Base-by-base conservation (phyloP, 352 stramenopile genomes). In the Pythium apleroticum region DNA sequence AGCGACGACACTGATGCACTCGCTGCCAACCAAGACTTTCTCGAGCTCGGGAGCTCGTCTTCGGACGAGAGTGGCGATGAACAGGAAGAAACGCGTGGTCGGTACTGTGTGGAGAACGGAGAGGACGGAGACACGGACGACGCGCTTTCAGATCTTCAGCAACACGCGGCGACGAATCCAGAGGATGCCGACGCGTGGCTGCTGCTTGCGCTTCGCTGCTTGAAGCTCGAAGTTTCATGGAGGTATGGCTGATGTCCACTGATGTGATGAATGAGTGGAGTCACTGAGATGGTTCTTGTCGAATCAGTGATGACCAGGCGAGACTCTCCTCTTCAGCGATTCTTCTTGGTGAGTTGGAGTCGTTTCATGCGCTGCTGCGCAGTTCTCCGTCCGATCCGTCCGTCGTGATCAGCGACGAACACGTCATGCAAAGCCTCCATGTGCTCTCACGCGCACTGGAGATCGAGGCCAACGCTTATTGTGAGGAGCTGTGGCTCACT, bases 381-480 rank as follows among this genome's bases (percentile, higher is more conserved):
- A 20, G 25, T 12, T 12, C 45, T 12, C 1, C 14, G 20, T 61
- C 53, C 24, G 4, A 22, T 11, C 10, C 30, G 10, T 52, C 14
- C n/a, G 10, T 14, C 33, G 30, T 9, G 4, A 24, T 71, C 3
- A 60, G 61, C 7, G 52, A 68, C 14, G 45, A 28, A 5, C 65
- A 66, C 12, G 22, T 80, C 5, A 48, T 67, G 41, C 25, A 57
- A 41, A 71, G 66, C 27, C 57, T 80, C 8, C 60, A 70, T 17
- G 73, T 61, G 33, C 60, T 80, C 24, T 75, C 73, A 33, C 57
- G 70, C 17, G 73, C 73, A 4, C 46, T 80, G 6, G 73, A 80
- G 52, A 41, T 80, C 31, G 73, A 80, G 45, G 56, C 56, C 14
- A 80, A 80, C 37, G 73, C 73, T 20, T 77, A 75, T 31, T 76